Evolutionary conservation across 1,139 yeast genomes (phyloP), one percentile per base, ranked within the genome.

Genomic region (Starmera stellimalicola): DNA sequence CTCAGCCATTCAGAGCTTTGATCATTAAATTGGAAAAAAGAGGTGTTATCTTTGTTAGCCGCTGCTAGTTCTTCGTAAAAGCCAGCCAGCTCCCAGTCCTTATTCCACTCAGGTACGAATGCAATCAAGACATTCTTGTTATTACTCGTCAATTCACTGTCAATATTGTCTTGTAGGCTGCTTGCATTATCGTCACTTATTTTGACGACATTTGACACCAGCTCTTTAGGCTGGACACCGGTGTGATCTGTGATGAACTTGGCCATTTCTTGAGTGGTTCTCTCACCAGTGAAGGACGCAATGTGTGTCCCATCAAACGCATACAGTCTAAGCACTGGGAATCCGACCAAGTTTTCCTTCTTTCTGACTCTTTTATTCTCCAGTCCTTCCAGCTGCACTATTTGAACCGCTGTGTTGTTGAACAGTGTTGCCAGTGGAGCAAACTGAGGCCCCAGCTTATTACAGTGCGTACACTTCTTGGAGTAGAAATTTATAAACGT

Each of bases 301-400:
- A 47, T 30, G 28, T 41, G 48, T 0, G 42, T 31, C 3, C 52
- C 52, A 32, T 47, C 50, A 32, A 41, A 44, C 11, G 41, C 36
- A 29, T 45, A 48, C 8, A 48, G 31, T 36, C 51, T 47, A 20
- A 48, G 10, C 5, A 47, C 43, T 12, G 52, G 52, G 37, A 41
- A 48, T n/a, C 52, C 52, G 12, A 34, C 18, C 16, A 48, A 41
- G 9, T 32, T 30, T 14, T 45, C 41, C 16, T 40, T 31, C 27
- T 29, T 39, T 29, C 49, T 37, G 3, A 41, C 29, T 17, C 45
- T 35, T 28, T 38, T 40, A 29, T 48, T 48, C 7, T 30, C 22
- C 23, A 37, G 39, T 2, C 39, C 50, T 7, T 47, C 50, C 6
- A 48, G 12, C 28, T 47, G 52, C 2, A 38, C 50, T n/a, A 48